Evolutionary conservation across 257 asterid genomes (phyloP).

Genomic region (Misopates orontium): DNA sequence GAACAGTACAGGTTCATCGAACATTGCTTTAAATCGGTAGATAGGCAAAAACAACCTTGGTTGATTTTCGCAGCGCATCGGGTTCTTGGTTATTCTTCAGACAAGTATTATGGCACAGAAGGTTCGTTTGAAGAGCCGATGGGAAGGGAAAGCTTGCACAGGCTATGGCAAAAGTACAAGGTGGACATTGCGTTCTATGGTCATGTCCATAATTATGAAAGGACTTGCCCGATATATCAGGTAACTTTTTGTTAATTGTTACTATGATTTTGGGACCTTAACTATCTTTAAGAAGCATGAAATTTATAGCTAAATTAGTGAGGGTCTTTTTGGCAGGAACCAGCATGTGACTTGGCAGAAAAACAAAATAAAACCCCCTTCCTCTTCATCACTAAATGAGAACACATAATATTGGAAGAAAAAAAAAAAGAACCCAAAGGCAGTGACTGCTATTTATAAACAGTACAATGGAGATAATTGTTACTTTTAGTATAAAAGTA

Average conservation of each 20-base stretch:
- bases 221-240: slow-evolving; percentile 62
- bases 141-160: slow-evolving; percentile 67
- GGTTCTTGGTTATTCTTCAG: slow-evolving; percentile 60
- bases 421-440: no score
- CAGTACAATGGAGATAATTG: no score
- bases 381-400: no score
- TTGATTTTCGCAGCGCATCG: slow-evolving; percentile 54
- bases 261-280: not conserved
- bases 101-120: slow-evolving; percentile 43
- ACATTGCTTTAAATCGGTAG: slow-evolving; percentile 51
- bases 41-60: slow-evolving; percentile 60
- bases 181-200: slow-evolving; percentile 65
- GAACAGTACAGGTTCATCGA: slow-evolving; percentile 58
- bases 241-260: slow-evolving; percentile 17
- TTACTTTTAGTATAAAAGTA: no score
- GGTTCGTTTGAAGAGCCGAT: slow-evolving; percentile 67
- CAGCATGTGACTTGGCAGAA: no score
- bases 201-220: slow-evolving; percentile 61
- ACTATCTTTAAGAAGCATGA: not conserved
- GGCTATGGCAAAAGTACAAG: slow-evolving; percentile 64
- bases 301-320: not conserved
- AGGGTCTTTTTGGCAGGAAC: no score
- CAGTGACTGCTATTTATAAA: no score
- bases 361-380: not conserved
- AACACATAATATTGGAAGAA: no score